Percentiles rank a stretch among this genome's conserved stretches.
phyloP scores from a whole-genome alignment of 2,329 filamentous ascomycete genomes.

The Cytospora chrysosperma region DNA sequence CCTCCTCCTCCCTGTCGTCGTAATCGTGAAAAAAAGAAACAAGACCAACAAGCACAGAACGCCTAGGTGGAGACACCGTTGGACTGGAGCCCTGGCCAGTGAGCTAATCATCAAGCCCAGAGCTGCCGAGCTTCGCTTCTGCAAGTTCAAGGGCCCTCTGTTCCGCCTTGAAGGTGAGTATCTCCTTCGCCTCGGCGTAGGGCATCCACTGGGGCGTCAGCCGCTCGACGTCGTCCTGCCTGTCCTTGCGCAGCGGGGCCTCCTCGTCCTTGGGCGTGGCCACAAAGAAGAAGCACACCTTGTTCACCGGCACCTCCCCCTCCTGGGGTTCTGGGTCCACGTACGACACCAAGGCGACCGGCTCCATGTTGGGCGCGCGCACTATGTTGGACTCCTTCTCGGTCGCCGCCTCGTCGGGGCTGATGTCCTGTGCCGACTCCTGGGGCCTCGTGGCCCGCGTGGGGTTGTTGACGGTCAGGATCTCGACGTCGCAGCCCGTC shows the following conservation, averaged over 20 bases:
- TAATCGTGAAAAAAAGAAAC: background rate
- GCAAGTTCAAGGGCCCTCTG: conserved; percentile 14
- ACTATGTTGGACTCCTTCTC: conserved; percentile 1
- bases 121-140: background rate
- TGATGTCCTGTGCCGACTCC: conserved; percentile 4
- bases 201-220: conserved; percentile 29
- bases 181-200: conserved; percentile 25
- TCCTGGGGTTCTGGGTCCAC: conserved; percentile 35
- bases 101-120: background rate
- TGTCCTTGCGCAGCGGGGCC: conserved; percentile 27
- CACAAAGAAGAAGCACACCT: conserved; percentile 42
- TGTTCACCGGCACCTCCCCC: conserved; percentile 33
- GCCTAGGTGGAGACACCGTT: background rate
- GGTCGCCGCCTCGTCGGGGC: background rate
- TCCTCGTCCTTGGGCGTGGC: conserved; percentile 34
- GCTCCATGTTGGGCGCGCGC: conserved; percentile 35
- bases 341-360: conserved; percentile 37
- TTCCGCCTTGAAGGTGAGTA: conserved; percentile 32
- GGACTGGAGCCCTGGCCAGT: background rate
- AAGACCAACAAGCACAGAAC: background rate
- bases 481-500: conserved; percentile 42
- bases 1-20: background rate
- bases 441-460: conserved; percentile 41
- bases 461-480: conserved; percentile 40
- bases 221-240: conserved; percentile 35